These are phyloP conservation scores for Talaromyces sp. DNA, from an alignment of 2,329 filamentous ascomycete species.

Conservation along the genomic window DNA sequence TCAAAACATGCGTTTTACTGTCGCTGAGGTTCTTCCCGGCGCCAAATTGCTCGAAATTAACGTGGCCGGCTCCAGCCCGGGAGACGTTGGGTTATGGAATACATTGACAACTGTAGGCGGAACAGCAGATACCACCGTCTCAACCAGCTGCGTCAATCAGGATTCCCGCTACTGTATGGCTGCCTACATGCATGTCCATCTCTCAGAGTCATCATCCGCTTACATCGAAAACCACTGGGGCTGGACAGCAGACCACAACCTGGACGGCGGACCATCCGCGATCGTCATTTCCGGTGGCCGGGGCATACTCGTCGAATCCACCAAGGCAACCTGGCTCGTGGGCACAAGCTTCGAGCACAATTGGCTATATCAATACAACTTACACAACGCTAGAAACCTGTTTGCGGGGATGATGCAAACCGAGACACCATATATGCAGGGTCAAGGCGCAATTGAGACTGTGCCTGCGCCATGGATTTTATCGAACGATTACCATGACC, in stretches of 20 bases:
- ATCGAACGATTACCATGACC: constrained; percentile 26
- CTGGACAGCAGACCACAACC: constrained; percentile 50
- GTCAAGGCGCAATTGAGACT: constrained; percentile 23
- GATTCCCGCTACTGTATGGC: constrained; percentile 44
- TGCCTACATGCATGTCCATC: constrained; percentile 50
- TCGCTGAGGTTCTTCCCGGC: constrained; percentile 45
- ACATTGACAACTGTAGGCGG: constrained; percentile 48
- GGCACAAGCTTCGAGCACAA: constrained; percentile 49
- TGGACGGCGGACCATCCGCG: constrained; percentile 38
- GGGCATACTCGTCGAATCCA: constrained; percentile 42
- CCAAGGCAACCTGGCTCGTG: constrained; percentile 44
- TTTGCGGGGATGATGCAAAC: constrained; percentile 38
- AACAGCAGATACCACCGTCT: constrained; percentile 39
- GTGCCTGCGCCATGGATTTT: constrained; percentile 32
- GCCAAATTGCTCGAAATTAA: constrained; percentile 50
- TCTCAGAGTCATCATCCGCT: constrained; percentile 44
- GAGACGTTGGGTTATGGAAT: constrained; percentile 53
- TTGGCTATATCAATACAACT: constrained; percentile 49
- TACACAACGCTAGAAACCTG: constrained; percentile 42
- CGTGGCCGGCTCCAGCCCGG: constrained; percentile 45
- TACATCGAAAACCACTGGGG: constrained; percentile 56
- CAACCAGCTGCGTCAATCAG: constrained; percentile 35
- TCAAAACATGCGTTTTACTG: constrained; percentile 52
- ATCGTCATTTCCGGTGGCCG: constrained; percentile 39
- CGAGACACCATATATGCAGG: constrained; percentile 38